Evolutionary conservation across 495 filamentous ascomycete species (phyloP).

Genomic region (Xeromyces bisporus): DNA sequence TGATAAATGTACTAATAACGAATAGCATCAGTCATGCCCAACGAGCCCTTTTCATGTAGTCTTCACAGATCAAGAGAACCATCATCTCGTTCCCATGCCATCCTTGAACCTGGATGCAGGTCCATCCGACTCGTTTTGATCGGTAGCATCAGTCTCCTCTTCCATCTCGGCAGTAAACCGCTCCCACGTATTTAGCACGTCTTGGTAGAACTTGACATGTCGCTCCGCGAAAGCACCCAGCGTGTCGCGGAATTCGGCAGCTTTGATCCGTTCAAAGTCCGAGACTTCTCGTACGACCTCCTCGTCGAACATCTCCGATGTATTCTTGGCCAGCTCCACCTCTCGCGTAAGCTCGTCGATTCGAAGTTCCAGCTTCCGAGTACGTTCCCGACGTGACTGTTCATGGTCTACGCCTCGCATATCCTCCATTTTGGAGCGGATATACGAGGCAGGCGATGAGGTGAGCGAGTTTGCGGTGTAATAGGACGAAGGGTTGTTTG

Average conservation of each 20-base stretch:
- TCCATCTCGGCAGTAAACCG: conserved; percentile 79
- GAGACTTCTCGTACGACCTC: conserved; percentile 82
- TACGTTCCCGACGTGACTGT: conserved; percentile 65
- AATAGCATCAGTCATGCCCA: conserved; percentile 1
- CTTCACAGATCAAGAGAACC: conserved; percentile 5
- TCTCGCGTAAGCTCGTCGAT: conserved; percentile 81
- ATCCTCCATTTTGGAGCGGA: conserved; percentile 90
- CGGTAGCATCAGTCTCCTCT: conserved; percentile 30
- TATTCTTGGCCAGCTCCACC: conserved; percentile 69
- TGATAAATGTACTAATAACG: too few relatives aligned
- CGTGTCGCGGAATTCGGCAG: conserved; percentile 75
- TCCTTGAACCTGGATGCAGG: not conserved
- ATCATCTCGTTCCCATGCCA: not conserved
- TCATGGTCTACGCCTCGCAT: conserved; percentile 95
- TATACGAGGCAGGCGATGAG: conserved; percentile 63
- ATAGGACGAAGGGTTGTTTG: conserved; percentile 39
- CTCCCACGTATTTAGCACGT: conserved; percentile 75
- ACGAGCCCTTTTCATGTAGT: conserved; percentile 1
- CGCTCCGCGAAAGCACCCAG: conserved; percentile 67
- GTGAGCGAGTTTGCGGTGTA: conserved; percentile 42
- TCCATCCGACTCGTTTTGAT: conserved; percentile 12
- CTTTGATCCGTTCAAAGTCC: conserved; percentile 94
- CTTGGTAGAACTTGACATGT: conserved; percentile 73
- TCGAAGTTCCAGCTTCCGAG: conserved; percentile 75
- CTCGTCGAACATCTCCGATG: conserved; percentile 78